These are phyloP conservation scores for Cynanchum wilfordii DNA, from an alignment of 257 asterid genomes.

Conservation along the genomic window DNA sequence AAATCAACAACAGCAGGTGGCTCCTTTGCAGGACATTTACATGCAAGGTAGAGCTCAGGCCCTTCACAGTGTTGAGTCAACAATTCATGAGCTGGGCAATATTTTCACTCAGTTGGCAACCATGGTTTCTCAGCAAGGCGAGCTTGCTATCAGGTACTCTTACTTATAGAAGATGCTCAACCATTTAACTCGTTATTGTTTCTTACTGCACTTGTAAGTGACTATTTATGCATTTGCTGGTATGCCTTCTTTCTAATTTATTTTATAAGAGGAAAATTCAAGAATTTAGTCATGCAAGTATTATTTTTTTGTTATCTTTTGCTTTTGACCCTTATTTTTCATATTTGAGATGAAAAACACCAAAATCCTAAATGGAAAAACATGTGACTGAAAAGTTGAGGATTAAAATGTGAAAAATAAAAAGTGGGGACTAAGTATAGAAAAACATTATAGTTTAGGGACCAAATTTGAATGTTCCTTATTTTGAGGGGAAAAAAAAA, in stretches of 20 bases:
- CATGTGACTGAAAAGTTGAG: no score
- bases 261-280: no score
- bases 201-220: neutral
- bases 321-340: no score
- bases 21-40: conserved; percentile 65
- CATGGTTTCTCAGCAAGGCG: conserved; percentile 91
- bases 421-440: no score
- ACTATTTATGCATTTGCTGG: neutral
- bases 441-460: no score
- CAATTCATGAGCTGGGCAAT: conserved; percentile 73
- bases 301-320: no score
- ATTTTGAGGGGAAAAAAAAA: no score
- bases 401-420: no score
- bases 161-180: neutral
- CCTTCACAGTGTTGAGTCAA: conserved; percentile 87
- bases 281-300: no score
- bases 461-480: no score
- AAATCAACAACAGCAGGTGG: conserved; percentile 69
- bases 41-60: conserved; percentile 60
- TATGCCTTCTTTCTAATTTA: neutral
- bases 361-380: no score
- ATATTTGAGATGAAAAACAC: no score
- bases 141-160: conserved; percentile 69
- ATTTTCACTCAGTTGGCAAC: conserved; percentile 87
- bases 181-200: neutral